A percentile compares a stretch with the other conserved stretches of the same genome.
phyloP scores from a whole-genome alignment of 352 stramenopile genomes.

The Aphanomyces euteiches region DNA sequence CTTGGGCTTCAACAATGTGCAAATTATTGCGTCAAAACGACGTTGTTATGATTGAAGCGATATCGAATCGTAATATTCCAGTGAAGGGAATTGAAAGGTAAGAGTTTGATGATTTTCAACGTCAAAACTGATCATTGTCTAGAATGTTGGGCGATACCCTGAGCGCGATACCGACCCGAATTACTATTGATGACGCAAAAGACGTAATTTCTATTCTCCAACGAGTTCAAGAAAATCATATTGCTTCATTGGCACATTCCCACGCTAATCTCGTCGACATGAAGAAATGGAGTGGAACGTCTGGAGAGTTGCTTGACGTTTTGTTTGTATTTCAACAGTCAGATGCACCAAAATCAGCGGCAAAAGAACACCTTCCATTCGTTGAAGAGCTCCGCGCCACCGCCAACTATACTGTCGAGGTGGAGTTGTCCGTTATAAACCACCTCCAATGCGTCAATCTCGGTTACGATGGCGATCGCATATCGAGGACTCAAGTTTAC shows the following conservation, averaged over 20 bases:
- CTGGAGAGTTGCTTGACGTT: neutral
- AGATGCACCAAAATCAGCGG: no score
- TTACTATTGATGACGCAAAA: neutral
- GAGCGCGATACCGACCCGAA: neutral
- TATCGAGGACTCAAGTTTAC: no score
- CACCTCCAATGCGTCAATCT: no score
- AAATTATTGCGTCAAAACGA: neutral
- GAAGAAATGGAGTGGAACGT: neutral
- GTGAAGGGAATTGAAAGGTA: neutral
- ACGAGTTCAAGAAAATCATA: neutral
- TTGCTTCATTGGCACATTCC: neutral
- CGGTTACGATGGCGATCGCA: no score
- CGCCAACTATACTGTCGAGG: no score
- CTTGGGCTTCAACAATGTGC: neutral
- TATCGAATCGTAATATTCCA: neutral
- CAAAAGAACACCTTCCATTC: no score
- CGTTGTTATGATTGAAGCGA: neutral
- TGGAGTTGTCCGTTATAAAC: no score
- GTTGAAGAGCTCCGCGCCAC: no score
- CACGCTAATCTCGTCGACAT: neutral
- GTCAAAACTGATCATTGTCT: neutral
- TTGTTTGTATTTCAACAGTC: slow-evolving; percentile 1
- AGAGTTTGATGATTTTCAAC: neutral
- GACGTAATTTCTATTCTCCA: neutral
- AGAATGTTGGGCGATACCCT: neutral